Evolutionary conservation across 495 filamentous ascomycete genomes (phyloP), one percentile per base, ranked within the genome.

Genomic region (Hamigera avellanea): DNA sequence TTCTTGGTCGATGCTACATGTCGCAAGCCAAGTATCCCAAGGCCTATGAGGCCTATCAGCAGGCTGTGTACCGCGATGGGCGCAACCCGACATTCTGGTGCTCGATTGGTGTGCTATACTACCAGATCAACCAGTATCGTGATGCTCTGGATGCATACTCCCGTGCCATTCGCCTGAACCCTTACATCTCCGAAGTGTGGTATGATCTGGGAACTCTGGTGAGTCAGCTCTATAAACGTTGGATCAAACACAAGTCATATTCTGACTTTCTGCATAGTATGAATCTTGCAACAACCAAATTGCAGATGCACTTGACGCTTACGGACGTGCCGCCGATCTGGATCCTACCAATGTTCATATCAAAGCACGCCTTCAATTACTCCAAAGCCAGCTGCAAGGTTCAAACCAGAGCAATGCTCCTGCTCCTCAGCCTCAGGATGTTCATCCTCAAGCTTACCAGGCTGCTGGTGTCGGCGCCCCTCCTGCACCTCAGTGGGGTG

Each of bases 81-180:
- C 80, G 91, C 48, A 99, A 99, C 48, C 93, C 91, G 17, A 99
- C 91, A 9, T 99, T 99, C 69, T 99, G 91, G 91, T 96, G 93
- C 66, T 99, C 91, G 15, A 99, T 99, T 55, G 91, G 91, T 53
- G 91, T 99, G 13, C 75, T 99, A 26, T 99, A 99, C 54, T 99
- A 96, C 64, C 91, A 99, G 63, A 99, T 99, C 67, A 99, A 99
- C 56, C 91, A 99, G 69, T 99, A 99, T 58, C 80, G 91, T 34
- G 91, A 99, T 69, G 91, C 91, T 13, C 75, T 99, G 34, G 91
- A 99, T 72, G 91, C 91, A 42, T 99, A 99, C 62, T 95, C 87
- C 46, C 86, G 91, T 42, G 91, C 91, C 29, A 99, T 99, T 50
- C 85, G 91, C 40, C 66, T 99, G 51, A 99, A 96, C 54, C 91